Conservation (phyloP, 768 basidiomycete genomes). For the Hericium alpestre region DNA sequence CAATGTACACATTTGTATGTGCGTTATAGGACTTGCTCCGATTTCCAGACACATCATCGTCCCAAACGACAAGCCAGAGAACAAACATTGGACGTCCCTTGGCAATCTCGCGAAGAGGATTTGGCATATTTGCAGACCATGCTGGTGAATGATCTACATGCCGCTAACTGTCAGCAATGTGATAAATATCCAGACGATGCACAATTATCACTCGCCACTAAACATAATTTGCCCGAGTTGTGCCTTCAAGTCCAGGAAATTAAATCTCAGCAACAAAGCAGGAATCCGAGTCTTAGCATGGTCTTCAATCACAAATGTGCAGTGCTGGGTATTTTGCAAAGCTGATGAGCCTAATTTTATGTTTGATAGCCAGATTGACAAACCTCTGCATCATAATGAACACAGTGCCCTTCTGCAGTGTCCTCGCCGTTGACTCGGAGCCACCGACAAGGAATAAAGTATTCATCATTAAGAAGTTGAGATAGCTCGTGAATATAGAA, state of each 20-base stretch:
- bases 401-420: slow-evolving; percentile 1
- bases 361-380: neutral
- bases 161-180: neutral
- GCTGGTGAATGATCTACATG: neutral
- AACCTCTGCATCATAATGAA: neutral
- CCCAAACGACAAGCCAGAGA: slow-evolving; percentile 15
- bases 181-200: neutral
- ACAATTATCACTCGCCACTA: neutral
- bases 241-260: neutral
- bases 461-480: slow-evolving; percentile 7
- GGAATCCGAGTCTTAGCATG: no score
- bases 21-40: slow-evolving; percentile 26
- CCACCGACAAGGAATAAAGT: slow-evolving; percentile 17
- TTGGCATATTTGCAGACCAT: neutral
- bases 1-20: slow-evolving; percentile 24
- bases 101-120: slow-evolving; percentile 7
- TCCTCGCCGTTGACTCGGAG: neutral
- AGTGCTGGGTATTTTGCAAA: neutral
- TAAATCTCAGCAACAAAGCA: neutral
- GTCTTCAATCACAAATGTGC: neutral
- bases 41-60: slow-evolving; percentile 26
- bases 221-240: neutral
- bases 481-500: slow-evolving; percentile 20
- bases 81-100: slow-evolving; percentile 6
- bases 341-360: neutral